Conservation (phyloP, 345 rosid genomes). For the Lenwebbia sp. region DNA sequence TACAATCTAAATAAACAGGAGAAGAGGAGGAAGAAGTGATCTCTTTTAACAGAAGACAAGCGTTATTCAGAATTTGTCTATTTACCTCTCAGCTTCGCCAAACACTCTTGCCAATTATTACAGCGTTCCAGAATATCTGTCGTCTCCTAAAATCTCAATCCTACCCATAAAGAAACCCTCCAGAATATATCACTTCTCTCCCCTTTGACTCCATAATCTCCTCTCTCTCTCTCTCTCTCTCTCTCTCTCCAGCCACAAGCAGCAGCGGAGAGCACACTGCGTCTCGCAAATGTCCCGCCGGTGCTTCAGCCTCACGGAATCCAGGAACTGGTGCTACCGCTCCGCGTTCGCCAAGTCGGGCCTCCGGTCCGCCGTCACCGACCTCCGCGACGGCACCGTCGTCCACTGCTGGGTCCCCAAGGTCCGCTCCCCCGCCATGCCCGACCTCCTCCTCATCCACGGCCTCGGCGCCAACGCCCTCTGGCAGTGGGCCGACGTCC, state of each 20-base stretch:
- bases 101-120: neutral
- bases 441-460: conserved; percentile 69
- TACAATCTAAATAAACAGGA: neutral
- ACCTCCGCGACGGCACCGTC: conserved; percentile 64
- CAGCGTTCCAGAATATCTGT: neutral
- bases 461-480: conserved; percentile 70
- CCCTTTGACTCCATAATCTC: neutral
- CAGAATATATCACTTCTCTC: neutral
- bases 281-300: neutral
- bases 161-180: neutral
- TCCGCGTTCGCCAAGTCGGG: conserved; percentile 39
- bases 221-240: neutral
- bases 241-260: neutral
- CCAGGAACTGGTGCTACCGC: conserved; percentile 33
- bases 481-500: conserved; percentile 67
- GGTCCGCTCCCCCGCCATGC: conserved; percentile 21
- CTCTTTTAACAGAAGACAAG: neutral
- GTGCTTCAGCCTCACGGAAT: conserved; percentile 59
- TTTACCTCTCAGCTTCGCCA: neutral
- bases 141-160: neutral
- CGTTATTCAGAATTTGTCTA: neutral
- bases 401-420: conserved; percentile 80
- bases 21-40: neutral
- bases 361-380: conserved; percentile 46
- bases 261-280: neutral